phyloP scores from a whole-genome alignment of 2,329 filamentous ascomycete species.

The Hymenoscyphus infarciens region DNA sequence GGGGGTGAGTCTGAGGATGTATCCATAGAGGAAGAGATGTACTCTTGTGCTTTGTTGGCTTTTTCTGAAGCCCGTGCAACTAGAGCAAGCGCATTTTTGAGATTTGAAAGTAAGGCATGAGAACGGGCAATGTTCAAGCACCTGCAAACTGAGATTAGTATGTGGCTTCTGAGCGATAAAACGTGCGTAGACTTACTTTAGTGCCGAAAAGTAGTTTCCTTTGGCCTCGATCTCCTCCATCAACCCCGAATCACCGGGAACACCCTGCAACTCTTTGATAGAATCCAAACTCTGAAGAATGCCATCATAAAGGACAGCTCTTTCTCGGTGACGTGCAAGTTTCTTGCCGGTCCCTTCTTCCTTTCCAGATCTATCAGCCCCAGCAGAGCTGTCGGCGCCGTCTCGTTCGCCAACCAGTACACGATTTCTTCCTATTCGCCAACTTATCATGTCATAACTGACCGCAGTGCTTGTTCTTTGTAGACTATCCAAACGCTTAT shows the following conservation, averaged over 20 bases:
- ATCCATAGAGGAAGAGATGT: slow-evolving; percentile 40
- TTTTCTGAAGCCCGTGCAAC: slow-evolving; percentile 69
- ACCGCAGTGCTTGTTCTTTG: slow-evolving; percentile 91
- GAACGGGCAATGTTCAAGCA: slow-evolving; percentile 83
- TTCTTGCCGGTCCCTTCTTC: slow-evolving; percentile 71
- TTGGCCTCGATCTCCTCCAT: slow-evolving; percentile 75
- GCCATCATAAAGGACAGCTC: slow-evolving; percentile 85
- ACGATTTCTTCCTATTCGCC: slow-evolving; percentile 89
- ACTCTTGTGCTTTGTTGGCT: slow-evolving; percentile 47
- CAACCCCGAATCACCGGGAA: slow-evolving; percentile 77
- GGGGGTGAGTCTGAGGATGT: slow-evolving; percentile 48
- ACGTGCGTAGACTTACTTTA: slow-evolving; percentile 61
- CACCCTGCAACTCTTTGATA: slow-evolving; percentile 83
- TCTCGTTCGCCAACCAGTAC: slow-evolving; percentile 82
- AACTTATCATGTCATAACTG: slow-evolving; percentile 90
- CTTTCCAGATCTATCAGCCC: slow-evolving; percentile 51
- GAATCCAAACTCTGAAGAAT: slow-evolving; percentile 88
- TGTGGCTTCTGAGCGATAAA: background rate
- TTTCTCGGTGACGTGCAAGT: slow-evolving; percentile 77
- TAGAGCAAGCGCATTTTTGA: slow-evolving; percentile 79
- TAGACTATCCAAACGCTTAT: slow-evolving; percentile 84
- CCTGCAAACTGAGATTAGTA: slow-evolving; percentile 41
- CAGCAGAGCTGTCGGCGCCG: slow-evolving; percentile 54
- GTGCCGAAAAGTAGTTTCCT: slow-evolving; percentile 76
- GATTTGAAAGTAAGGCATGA: slow-evolving; percentile 68